Percentiles rank a stretch among this genome's conserved stretches.
Conservation (phyloP, 768 basidiomycete species). For the Naganishia antarctica region DNA sequence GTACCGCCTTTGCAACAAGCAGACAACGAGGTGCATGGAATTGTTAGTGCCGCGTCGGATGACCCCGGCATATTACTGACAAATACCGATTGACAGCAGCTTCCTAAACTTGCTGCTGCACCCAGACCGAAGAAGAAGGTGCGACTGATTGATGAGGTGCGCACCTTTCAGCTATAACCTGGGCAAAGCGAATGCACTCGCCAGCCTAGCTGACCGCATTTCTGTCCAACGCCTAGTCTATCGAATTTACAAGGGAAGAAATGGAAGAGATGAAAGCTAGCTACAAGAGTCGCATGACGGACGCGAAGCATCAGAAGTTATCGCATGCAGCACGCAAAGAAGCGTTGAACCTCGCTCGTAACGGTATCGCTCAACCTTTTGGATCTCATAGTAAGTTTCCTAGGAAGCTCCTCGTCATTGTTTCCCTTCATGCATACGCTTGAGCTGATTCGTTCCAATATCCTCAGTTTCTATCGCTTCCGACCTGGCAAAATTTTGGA, state of each 20-base stretch:
- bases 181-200: too few species aligned
- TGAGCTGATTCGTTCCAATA: too few species aligned
- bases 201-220: too few species aligned
- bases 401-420: too few species aligned
- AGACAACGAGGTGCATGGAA: too few species aligned
- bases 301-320: neutral
- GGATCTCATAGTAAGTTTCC: neutral
- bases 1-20: neutral
- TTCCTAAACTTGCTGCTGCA: neutral
- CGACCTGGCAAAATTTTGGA: constrained; percentile 1
- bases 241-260: constrained; percentile 5
- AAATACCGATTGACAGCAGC: too few species aligned
- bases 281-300: constrained; percentile 14
- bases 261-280: constrained; percentile 2
- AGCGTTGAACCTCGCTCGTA: neutral
- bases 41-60: too few species aligned
- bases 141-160: constrained; percentile 1
- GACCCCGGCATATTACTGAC: too few species aligned
- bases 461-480: neutral
- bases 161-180: neutral
- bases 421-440: neutral
- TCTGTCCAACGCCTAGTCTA: too few species aligned
- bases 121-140: neutral
- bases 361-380: constrained; percentile 9
- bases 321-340: constrained; percentile 1